phyloP scores from a whole-genome alignment of 305 asterid genomes.

The Solanum hybrid region DNA sequence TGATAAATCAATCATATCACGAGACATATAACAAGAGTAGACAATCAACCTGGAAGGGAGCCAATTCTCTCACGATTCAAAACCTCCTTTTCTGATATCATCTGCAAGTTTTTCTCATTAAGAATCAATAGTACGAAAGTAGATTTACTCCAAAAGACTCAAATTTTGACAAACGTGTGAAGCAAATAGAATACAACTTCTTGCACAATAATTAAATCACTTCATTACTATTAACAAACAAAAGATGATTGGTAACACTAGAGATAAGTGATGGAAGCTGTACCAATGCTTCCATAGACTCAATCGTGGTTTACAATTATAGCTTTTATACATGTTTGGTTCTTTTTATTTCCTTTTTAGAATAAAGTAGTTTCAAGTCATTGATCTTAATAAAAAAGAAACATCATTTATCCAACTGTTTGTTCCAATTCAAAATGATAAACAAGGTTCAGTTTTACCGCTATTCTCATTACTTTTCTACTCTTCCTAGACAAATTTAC shows the following conservation, averaged over 20 bases:
- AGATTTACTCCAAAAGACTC: neutral
- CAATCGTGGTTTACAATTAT: neutral
- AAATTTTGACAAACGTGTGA: neutral
- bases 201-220: neutral
- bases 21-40: neutral
- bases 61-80: slow-evolving; percentile 45
- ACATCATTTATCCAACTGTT: neutral
- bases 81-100: slow-evolving; percentile 29
- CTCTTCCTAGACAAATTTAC: neutral
- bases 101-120: slow-evolving; percentile 36
- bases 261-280: neutral
- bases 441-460: neutral
- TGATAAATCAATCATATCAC: neutral
- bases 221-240: neutral
- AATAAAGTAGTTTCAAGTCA: neutral
- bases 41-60: slow-evolving; percentile 58
- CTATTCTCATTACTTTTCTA: neutral
- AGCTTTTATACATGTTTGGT: neutral
- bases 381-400: neutral
- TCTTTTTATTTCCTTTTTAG: neutral
- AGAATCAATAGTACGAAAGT: neutral
- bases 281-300: neutral
- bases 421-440: neutral
- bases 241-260: neutral
- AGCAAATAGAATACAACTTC: neutral